Base-by-base conservation (phyloP, 176 grass and related monocot species). In the Puccinellia tenuiflora region DNA sequence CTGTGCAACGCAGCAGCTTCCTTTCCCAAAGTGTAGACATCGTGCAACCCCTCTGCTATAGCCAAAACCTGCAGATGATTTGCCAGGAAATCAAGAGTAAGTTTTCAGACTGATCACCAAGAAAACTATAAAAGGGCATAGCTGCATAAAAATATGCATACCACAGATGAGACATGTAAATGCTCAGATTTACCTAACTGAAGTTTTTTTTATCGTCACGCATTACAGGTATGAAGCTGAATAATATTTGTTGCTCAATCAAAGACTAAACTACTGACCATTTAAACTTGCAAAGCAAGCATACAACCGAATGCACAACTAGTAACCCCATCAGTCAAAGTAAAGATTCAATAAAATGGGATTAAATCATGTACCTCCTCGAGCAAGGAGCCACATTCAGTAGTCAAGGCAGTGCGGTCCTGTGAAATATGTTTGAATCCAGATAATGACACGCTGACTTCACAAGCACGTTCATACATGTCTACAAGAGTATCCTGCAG, bases 331-430 rank as follows among this genome's bases (percentile, higher is more conserved):
- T 73, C 42, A 45, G 46, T 65, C 15, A 50, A 52, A 73, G 60
- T 42, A 54, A 31, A 68, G 57, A 24, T 83, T 17, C 56, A 79
- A 80, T 50, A 79, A 87, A 30, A 60, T 60, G 9, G 9, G 50
- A 84, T 50, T 77, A 71, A 54, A 70, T 85, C n/a, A 28, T 45
- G 38, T 98, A 98, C 95, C 95, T 98, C 95, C 77, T 98, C 95
- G 1, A 98, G 88, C 84, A 98, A 92, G 45, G 92, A 92, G 86
- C 92, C 95, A 88, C 95, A 94, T 88, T 98, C 95, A 83, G 90
- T 79, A 90, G 92, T 98, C 88, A 98, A 90, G 79, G 95, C 90
- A 88, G 95, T 91, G 54, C 85, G 88, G 15, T 92, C 90, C 79
- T 91, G 94, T 56, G 95, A 95, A 90, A 90, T 78, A 91, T 81